Conservation (phyloP, 2,329 filamentous ascomycete species). For the Alternaria metachromatica region DNA sequence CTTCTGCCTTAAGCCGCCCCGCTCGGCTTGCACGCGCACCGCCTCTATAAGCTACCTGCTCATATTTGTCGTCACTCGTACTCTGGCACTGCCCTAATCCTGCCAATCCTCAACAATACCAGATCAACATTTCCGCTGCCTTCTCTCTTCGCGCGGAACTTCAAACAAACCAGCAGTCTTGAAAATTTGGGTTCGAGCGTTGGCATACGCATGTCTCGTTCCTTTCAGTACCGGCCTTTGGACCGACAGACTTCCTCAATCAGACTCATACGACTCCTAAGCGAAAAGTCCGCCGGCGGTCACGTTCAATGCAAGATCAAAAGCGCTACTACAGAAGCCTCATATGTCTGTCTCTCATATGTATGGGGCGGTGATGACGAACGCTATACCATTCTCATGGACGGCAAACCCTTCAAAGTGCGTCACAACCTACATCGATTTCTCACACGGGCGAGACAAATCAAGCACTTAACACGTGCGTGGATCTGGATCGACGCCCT, state of each 20-base stretch:
- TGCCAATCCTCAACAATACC: background rate
- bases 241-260: background rate
- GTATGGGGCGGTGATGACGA: conserved; percentile 1
- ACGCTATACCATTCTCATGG: background rate
- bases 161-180: background rate
- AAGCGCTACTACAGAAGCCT: background rate
- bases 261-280: background rate
- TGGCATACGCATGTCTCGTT: background rate
- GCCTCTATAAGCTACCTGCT: background rate
- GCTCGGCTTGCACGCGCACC: background rate
- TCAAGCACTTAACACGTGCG: background rate
- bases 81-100: background rate
- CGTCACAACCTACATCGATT: conserved; percentile 11
- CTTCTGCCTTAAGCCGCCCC: background rate
- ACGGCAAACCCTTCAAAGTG: background rate
- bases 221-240: background rate
- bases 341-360: conserved; percentile 15
- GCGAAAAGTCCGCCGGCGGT: background rate
- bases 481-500: conserved; percentile 11
- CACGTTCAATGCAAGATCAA: conserved; percentile 3
- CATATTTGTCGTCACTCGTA: background rate
- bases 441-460: background rate
- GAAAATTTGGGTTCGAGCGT: too few relatives aligned
- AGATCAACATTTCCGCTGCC: background rate
- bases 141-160: background rate